A percentile compares a stretch with the other conserved stretches of the same genome.
Conservation (phyloP, 768 basidiomycete genomes). For the Rhodotorula kratochvilovae region DNA sequence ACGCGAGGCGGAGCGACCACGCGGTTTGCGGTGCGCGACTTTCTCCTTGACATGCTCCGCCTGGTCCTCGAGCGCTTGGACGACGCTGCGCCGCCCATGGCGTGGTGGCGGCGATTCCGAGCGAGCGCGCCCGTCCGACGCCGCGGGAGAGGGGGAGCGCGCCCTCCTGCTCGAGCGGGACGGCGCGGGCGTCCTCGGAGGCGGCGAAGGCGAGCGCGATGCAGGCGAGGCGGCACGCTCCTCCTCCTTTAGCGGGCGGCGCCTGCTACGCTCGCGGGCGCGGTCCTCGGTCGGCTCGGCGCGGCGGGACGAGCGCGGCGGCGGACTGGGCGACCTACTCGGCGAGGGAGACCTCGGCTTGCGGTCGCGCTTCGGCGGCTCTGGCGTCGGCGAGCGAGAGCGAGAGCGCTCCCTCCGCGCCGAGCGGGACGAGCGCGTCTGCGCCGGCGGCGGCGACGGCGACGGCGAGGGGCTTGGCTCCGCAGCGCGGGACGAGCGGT, state of each 20-base stretch:
- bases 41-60: neutral
- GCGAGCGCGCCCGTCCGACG: neutral
- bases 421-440: neutral
- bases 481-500: neutral
- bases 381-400: neutral
- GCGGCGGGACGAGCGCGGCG: too few relatives aligned
- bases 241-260: too few relatives aligned
- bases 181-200: neutral
- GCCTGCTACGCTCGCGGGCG: too few relatives aligned
- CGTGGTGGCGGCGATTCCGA: neutral
- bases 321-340: too few relatives aligned
- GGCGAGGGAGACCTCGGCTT: neutral
- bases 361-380: neutral
- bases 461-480: neutral
- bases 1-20: conserved; percentile 1
- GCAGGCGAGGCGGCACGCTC: neutral
- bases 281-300: too few relatives aligned
- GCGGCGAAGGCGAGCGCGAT: neutral
- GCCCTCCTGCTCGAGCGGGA: neutral
- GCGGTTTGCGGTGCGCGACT: neutral
- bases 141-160: neutral
- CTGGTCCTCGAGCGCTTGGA: too few relatives aligned
- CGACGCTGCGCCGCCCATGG: neutral
- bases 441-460: neutral
- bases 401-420: neutral